Evolutionary conservation across 2,329 filamentous ascomycete species (phyloP).

Genomic region (Colletotrichum liriopes): DNA sequence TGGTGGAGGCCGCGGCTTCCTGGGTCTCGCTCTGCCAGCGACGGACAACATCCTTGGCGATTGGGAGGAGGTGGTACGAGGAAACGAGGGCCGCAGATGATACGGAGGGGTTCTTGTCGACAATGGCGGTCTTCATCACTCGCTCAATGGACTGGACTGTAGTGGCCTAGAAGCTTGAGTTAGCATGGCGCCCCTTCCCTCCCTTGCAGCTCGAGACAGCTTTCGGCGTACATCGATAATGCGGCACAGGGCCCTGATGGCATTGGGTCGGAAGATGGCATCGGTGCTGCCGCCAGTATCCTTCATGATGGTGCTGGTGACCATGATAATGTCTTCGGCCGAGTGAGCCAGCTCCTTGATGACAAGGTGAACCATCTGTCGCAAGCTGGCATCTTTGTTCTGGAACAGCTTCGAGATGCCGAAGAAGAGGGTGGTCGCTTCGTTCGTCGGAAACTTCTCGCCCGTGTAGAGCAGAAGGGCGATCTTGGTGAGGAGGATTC

Average conservation of each 20-base stretch:
- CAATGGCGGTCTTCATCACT: constrained; percentile 98
- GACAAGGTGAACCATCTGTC: constrained; percentile 98
- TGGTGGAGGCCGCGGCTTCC: constrained; percentile 91
- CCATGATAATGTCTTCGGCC: constrained; percentile 99
- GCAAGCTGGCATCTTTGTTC: constrained; percentile 97
- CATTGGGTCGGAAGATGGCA: constrained; percentile 93
- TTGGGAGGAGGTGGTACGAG: constrained; percentile 96
- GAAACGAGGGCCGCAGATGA: constrained; percentile 96
- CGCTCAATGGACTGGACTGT: constrained; percentile 98
- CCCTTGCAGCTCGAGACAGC: constrained; percentile 19
- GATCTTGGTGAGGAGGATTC: constrained; percentile 97
- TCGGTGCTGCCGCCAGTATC: constrained; percentile 97
- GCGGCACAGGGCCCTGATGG: constrained; percentile 93
- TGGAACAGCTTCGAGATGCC: constrained; percentile 99
- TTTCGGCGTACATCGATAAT: constrained; percentile 87
- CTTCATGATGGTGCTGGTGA: constrained; percentile 99
- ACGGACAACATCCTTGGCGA: constrained; percentile 93
- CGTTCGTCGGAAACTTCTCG: constrained; percentile 96
- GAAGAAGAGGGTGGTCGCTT: constrained; percentile 98
- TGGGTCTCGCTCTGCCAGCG: constrained; percentile 99
- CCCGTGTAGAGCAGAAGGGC: constrained; percentile 96
- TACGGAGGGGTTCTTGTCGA: constrained; percentile 98
- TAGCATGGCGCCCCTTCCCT: constrained; percentile 24
- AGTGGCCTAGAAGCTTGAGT: constrained; percentile 73
- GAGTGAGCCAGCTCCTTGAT: constrained; percentile 97